phyloP scores from a whole-genome alignment of 805 yeast genomes.

The Saccharomycopsis sp. region DNA sequence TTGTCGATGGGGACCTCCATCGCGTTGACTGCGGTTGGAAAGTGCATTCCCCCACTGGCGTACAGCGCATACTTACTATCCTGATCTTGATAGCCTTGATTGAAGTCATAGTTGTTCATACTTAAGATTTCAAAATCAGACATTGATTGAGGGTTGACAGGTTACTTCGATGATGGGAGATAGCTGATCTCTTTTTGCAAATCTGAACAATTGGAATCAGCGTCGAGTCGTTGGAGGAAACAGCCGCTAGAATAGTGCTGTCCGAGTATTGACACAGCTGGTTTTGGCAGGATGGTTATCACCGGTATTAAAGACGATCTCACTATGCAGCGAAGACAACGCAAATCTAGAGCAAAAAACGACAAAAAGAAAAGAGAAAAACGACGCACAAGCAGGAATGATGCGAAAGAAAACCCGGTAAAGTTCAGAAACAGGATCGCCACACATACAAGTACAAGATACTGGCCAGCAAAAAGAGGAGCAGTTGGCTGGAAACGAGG shows the following conservation, averaged over 20 bases:
- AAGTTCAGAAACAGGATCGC: too few species aligned
- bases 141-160: background rate
- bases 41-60: background rate
- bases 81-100: slow-evolving; percentile 2
- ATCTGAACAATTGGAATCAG: too few species aligned
- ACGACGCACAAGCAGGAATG: background rate
- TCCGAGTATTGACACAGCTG: too few species aligned
- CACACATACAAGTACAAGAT: background rate
- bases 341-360: background rate
- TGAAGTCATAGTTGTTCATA: background rate
- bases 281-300: too few species aligned
- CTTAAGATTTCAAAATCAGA: slow-evolving; percentile 2
- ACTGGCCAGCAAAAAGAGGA: background rate
- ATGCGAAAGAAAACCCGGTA: background rate
- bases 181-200: too few species aligned
- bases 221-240: too few species aligned
- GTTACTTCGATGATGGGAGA: background rate
- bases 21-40: background rate
- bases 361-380: background rate
- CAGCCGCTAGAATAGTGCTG: too few species aligned
- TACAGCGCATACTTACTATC: background rate
- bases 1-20: background rate
- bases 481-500: background rate
- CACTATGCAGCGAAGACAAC: too few species aligned
- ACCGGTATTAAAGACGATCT: too few species aligned